phyloP scores from a whole-genome alignment of 192 early-diverging fungal genomes.

The Phlyctochytrium arcticum region DNA sequence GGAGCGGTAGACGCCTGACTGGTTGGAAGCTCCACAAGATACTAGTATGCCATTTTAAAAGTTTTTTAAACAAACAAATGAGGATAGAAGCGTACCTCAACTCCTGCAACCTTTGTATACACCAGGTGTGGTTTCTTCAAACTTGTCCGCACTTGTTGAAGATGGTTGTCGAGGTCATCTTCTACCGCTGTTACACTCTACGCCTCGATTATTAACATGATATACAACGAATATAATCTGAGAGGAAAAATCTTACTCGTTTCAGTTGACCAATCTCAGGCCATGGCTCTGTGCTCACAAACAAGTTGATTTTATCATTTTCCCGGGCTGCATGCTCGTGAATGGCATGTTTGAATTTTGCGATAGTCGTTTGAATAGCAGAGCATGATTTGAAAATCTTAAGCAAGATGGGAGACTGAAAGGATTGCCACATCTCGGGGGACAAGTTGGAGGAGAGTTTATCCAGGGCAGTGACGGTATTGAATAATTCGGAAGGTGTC shows the following conservation, averaged over 20 bases:
- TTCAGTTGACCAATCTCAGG: constrained; percentile 12
- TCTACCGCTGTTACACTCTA: constrained; percentile 56
- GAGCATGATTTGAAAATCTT: constrained; percentile 36
- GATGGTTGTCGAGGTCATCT: constrained; percentile 46
- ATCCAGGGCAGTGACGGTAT: constrained; percentile 44
- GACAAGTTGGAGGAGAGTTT: constrained; percentile 33
- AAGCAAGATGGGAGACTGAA: constrained; percentile 29
- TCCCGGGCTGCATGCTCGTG: constrained; percentile 42
- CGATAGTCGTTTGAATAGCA: constrained; percentile 30
- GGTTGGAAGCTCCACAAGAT: constrained; percentile 69
- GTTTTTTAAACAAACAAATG: background rate
- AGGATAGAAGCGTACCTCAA: constrained; percentile 42
- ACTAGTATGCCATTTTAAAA: constrained; percentile 32
- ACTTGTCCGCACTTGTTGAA: constrained; percentile 43
- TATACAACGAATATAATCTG: no score
- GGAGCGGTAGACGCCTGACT: constrained; percentile 56
- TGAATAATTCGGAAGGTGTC: constrained; percentile 57
- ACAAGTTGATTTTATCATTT: constrained; percentile 55
- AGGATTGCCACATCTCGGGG: constrained; percentile 1
- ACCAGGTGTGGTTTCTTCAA: constrained; percentile 45
- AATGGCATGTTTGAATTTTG: constrained; percentile 37
- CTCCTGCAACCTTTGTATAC: constrained; percentile 62
- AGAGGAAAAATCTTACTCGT: constrained; percentile 13
- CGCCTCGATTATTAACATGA: background rate
- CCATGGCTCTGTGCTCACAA: constrained; percentile 27